Evolutionary conservation across 805 yeast genomes (phyloP).

Genomic region (Saccharomycopsis sp.): DNA sequence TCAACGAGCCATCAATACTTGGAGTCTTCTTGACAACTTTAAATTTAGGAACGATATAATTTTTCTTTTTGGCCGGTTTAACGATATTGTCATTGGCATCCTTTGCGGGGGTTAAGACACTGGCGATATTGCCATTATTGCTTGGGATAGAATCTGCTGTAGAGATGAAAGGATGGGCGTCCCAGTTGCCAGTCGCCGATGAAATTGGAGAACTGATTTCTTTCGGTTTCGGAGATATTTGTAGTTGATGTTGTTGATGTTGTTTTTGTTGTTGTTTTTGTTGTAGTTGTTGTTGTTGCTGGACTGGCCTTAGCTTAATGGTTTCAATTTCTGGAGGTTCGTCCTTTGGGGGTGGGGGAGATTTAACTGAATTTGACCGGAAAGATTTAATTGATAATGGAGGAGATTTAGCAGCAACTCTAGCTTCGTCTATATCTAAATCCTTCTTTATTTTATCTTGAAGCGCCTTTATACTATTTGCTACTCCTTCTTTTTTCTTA

Average conservation of each 20-base stretch:
- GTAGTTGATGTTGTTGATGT: not conserved
- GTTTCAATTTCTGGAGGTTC: slow-evolving; percentile 1
- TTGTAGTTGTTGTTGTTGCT: not conserved
- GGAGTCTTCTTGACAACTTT: slow-evolving; percentile 13
- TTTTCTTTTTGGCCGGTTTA: not conserved
- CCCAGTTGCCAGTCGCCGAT: too few relatives aligned
- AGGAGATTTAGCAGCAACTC: slow-evolving; percentile 6
- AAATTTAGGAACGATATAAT: slow-evolving; percentile 11
- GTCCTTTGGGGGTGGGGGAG: slow-evolving; percentile 2
- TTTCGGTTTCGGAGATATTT: not conserved
- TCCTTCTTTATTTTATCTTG: slow-evolving; percentile 22
- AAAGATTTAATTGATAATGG: slow-evolving; percentile 11
- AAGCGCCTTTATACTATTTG: slow-evolving; percentile 20
- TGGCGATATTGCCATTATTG: not conserved
- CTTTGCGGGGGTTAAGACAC: not conserved
- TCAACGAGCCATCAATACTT: too few relatives aligned
- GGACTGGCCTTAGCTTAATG: not conserved
- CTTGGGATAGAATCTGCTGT: too few relatives aligned
- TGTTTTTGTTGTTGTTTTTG: not conserved
- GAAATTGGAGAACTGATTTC: too few relatives aligned
- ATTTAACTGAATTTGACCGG: slow-evolving; percentile 5
- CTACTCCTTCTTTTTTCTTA: slow-evolving; percentile 18
- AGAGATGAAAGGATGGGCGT: too few relatives aligned
- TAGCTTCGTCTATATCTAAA: slow-evolving; percentile 19
- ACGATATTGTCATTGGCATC: not conserved